Percentiles rank a stretch among this genome's conserved stretches.
These are phyloP conservation scores for Ballota nigra DNA, from an alignment of 257 asterid genomes.

Conservation along the genomic window DNA sequence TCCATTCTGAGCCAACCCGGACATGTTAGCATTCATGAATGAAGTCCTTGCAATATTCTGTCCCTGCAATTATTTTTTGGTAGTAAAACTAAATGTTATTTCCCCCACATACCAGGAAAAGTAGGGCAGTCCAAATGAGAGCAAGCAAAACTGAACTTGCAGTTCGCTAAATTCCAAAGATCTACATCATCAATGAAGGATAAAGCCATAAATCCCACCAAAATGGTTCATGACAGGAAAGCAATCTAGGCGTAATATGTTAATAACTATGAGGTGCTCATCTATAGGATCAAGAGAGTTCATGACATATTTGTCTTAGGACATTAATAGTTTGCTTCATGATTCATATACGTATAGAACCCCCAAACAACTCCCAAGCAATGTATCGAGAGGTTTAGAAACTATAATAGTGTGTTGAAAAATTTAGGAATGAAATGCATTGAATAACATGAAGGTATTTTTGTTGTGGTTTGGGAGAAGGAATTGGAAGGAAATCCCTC, in stretches of 20 bases:
- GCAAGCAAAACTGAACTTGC: slow-evolving; percentile 6
- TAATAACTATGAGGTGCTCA: not conserved
- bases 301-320: not conserved
- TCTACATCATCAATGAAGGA: slow-evolving; percentile 22
- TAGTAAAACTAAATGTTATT: slow-evolving; percentile 20
- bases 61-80: slow-evolving; percentile 41
- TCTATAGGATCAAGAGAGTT: slow-evolving; percentile 6
- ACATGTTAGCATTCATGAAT: slow-evolving; percentile 60
- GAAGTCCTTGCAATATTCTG: slow-evolving; percentile 73
- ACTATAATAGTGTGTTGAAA: not conserved
- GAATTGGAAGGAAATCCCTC: not conserved
- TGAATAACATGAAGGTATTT: not conserved
- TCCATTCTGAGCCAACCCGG: slow-evolving; percentile 83
- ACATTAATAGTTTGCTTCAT: slow-evolving; percentile 8
- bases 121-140: not conserved
- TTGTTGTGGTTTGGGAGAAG: not conserved
- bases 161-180: slow-evolving; percentile 13
- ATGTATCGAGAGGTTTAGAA: not conserved
- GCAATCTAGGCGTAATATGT: not conserved
- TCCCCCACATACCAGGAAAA: slow-evolving; percentile 18
- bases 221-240: slow-evolving; percentile 8
- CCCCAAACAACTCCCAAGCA: not conserved
- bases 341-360: not conserved
- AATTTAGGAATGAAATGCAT: not conserved
- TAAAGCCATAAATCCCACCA: slow-evolving; percentile 18